A percentile compares a stretch with the other conserved stretches of the same genome.
phyloP scores from a whole-genome alignment of 2,329 filamentous ascomycete genomes.

The Diplodia intermedia region DNA sequence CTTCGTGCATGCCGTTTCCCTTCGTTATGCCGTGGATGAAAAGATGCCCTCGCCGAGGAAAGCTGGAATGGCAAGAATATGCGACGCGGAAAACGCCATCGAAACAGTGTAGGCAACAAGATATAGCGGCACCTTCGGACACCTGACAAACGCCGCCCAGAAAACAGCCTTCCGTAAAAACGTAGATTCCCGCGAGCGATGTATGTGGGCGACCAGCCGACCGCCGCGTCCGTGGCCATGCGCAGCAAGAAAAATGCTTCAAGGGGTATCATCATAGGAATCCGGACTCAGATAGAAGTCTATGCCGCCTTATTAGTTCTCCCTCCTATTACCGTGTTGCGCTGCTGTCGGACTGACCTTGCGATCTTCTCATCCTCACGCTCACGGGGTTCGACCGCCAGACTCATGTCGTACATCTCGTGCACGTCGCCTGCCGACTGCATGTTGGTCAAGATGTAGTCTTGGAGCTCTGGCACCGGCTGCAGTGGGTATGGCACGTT shows the following conservation, averaged over 20 bases:
- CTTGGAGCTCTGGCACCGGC: slow-evolving; percentile 87
- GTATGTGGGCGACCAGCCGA: slow-evolving; percentile 23
- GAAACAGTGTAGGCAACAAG: slow-evolving; percentile 26
- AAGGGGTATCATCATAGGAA: slow-evolving; percentile 58
- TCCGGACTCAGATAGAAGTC: slow-evolving; percentile 62
- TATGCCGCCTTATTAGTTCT: slow-evolving; percentile 42
- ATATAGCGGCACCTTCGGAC: slow-evolving; percentile 23
- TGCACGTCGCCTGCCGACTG: slow-evolving; percentile 93
- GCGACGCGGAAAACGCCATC: slow-evolving; percentile 19
- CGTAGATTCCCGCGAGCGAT: slow-evolving; percentile 29
- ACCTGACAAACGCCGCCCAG: slow-evolving; percentile 26
- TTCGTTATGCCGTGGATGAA: slow-evolving; percentile 29
- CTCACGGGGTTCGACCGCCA: slow-evolving; percentile 91
- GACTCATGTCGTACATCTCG: slow-evolving; percentile 98
- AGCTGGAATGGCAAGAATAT: slow-evolving; percentile 25
- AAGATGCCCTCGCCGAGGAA: slow-evolving; percentile 24
- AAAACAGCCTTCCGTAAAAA: slow-evolving; percentile 29
- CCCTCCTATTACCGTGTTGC: slow-evolving; percentile 14
- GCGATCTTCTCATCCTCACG: slow-evolving; percentile 99
- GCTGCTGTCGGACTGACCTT: slow-evolving; percentile 63
- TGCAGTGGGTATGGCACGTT: slow-evolving; percentile 95
- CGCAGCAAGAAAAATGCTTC: slow-evolving; percentile 39
- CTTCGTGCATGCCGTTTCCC: slow-evolving; percentile 27
- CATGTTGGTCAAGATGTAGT: slow-evolving; percentile 97
- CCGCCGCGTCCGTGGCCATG: slow-evolving; percentile 17